A percentile compares a stretch with the other conserved stretches of the same genome.
Conservation (phyloP, 441 rosid genomes). For the Pelargonium fulgidum region DNA sequence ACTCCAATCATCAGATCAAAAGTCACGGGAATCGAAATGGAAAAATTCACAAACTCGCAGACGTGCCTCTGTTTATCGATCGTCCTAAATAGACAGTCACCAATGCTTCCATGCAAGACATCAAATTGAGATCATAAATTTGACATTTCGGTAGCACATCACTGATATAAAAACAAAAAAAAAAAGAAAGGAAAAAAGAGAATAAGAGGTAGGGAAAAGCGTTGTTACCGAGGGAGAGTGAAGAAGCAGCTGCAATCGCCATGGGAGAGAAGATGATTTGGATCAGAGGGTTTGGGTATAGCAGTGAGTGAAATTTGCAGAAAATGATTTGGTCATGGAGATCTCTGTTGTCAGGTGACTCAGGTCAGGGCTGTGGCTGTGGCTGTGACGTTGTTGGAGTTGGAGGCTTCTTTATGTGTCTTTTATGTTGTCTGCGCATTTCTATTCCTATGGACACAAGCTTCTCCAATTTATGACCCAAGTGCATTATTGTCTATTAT, state of each 20-base stretch:
- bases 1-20: not conserved
- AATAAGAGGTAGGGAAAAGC: not conserved
- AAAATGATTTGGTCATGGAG: slow-evolving; percentile 5
- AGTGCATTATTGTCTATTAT: not conserved
- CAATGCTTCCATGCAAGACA: slow-evolving; percentile 2
- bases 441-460: not conserved
- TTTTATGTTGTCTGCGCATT: not conserved
- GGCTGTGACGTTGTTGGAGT: too few species aligned
- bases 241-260: slow-evolving; percentile 71
- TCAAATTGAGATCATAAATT: not conserved
- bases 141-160: not conserved
- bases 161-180: not conserved
- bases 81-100: not conserved
- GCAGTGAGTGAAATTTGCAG: not conserved
- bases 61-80: not conserved
- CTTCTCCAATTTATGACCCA: not conserved
- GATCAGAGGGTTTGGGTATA: slow-evolving; percentile 14
- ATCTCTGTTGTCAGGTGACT: slow-evolving; percentile 1
- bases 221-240: slow-evolving; percentile 50
- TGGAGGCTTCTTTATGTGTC: not conserved
- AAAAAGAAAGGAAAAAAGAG: not conserved
- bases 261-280: slow-evolving; percentile 30
- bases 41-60: slow-evolving; percentile 2
- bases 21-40: not conserved
- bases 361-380: not conserved